Conservation (phyloP, 345 rosid genomes). For the Trapa incisa region DNA sequence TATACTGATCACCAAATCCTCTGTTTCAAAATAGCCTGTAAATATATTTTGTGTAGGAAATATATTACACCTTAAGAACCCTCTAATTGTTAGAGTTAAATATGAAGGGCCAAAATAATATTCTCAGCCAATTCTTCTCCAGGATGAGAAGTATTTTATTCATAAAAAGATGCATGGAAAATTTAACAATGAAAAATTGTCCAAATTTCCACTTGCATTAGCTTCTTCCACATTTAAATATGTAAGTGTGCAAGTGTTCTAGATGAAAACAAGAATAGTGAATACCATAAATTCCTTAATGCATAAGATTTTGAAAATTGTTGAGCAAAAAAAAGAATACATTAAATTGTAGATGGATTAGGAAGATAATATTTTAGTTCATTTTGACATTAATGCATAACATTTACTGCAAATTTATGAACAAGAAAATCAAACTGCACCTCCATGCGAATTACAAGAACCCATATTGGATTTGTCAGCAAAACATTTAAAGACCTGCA, state of each 20-base stretch:
- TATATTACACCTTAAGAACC: neutral
- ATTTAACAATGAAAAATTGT: neutral
- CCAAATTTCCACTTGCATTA: neutral
- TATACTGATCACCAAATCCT: neutral
- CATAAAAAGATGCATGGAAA: neutral
- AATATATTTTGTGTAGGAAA: neutral
- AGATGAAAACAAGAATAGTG: neutral
- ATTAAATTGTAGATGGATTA: neutral
- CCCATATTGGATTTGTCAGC: conserved; percentile 55
- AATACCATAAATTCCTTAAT: neutral
- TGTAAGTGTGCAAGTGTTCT: too few relatives aligned
- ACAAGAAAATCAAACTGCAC: conserved; percentile 13
- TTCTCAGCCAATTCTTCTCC: neutral
- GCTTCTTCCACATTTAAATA: neutral
- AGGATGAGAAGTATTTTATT: neutral
- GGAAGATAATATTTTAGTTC: neutral
- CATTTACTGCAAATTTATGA: neutral
- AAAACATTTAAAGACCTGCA: conserved; percentile 57
- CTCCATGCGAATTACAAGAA: conserved; percentile 70
- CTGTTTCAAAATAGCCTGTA: neutral
- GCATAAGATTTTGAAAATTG: too few relatives aligned
- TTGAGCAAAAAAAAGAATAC: too few relatives aligned
- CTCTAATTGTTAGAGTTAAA: neutral
- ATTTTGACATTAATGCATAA: neutral
- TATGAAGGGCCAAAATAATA: neutral